Evolutionary conservation across 2,329 filamentous ascomycete genomes (phyloP), one percentile per base, ranked within the genome.

Genomic region (Alternaria alternata): DNA sequence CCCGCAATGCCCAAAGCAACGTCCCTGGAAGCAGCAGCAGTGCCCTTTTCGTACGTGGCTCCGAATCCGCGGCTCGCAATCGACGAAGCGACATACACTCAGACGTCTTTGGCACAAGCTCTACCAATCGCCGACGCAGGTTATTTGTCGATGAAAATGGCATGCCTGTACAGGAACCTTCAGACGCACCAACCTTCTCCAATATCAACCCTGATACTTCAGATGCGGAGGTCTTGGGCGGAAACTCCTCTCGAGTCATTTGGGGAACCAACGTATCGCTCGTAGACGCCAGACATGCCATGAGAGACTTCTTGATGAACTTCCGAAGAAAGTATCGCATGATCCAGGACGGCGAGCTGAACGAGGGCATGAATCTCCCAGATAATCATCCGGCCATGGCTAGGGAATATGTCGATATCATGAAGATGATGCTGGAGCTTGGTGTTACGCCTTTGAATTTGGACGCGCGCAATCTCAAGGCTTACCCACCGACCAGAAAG

Each of bases 181-280:
- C 88, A 5, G 87, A 89, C 73, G 84, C 82, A 5, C 77, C 86
- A 0, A 89, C 88, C 1, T 90, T 90, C 73, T 89, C 88, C 5
- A 89, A 89, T 64, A 75, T 88, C 59, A 85, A 97, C 67, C 93
- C 93, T 1, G 91, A 90, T 64, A 97, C 94, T 7, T 97, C 94
- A 2, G 95, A 99, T 77, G 95, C 95, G 1, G 91, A 97, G 74
- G 87, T 86, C 1, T 87, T 97, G 41, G 94, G 93, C 39, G 95
- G 94, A 2, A 88, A 88, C 59, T 92, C 91, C 39, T 90, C 90
- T 57, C 89, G 91, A 68, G 88, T 96, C 59, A 94, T 99, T 65
- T 99, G 95, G 95, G 95, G 95, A 78, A 99, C 95, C 43, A 98
- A 96, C 39, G 92, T 99, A 51, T 97, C 94, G 5, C 91, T 99